Evolutionary conservation across 495 filamentous ascomycete genomes (phyloP), one percentile per base, ranked within the genome.

Genomic region (Aspergillus egyptiacus): DNA sequence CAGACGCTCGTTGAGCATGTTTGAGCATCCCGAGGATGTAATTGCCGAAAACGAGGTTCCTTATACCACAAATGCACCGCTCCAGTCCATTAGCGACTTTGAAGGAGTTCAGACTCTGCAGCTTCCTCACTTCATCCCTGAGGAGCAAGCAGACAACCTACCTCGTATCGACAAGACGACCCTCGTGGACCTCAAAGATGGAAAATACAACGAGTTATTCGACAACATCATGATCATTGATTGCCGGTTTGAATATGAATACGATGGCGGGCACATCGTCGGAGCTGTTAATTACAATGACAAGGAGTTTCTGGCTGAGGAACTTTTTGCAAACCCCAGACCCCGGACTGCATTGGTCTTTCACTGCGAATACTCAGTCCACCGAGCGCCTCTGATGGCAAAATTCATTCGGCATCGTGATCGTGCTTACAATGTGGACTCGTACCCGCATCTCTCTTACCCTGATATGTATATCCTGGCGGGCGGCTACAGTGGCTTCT

Each of bases 191-290:
- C 77, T 99, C n/a, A 73, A 97, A 38, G 86, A 95, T 65, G 88
- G 88, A 30, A 85, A 87, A 56, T 96, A 83, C 64, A 79, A 80
- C 48, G 74, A 80, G 13, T 57, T 77, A 2, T 97, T 83, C 58
- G 82, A 87, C 42, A 77, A 88, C 50, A 82, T 85, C 53, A 76
- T 93, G 64, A 73, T 99, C 55, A 81, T 99, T 43, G 94, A 99
- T 59, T 99, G 94, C 62, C 86, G 93, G 9, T 99, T 99, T 63
- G 94, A 97, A 67, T 99, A 97, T 64, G 94, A 99, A 68, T 99
- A 91, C 64, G 84, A 95, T 24, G 94, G 94, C 35, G 94, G 94
- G 14, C 94, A 99, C 61, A 95, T 99, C 53, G 77, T 86, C 39
- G 86, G 86, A 0, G 94, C 94, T 25, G 69, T 95, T 59, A 99